These are phyloP conservation scores for Oryza nivara DNA, from an alignment of 176 grass and related monocot species.

Conservation along the genomic window DNA sequence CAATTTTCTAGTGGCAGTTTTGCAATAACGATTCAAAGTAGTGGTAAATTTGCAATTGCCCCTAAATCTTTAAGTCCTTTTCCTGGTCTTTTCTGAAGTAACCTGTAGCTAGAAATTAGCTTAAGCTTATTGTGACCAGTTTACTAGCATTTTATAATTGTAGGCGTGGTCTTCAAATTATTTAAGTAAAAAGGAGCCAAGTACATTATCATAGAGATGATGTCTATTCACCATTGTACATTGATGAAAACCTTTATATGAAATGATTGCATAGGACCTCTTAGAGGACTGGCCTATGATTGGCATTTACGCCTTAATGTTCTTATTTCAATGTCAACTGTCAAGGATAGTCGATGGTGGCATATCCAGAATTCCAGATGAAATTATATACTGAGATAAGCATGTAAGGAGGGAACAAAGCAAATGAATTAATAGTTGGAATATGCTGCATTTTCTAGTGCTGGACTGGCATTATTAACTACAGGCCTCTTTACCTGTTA, in stretches of 20 bases:
- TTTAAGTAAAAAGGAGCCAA: background rate
- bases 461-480: background rate
- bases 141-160: background rate
- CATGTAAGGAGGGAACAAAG: background rate
- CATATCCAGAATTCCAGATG: slow-evolving; percentile 12
- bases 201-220: background rate
- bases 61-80: background rate
- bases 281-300: background rate
- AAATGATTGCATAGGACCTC: slow-evolving; percentile 10
- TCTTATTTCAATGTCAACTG: slow-evolving; percentile 14
- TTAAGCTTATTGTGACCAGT: background rate
- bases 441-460: background rate
- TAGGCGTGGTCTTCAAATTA: background rate
- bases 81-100: slow-evolving; percentile 11
- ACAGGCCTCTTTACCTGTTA: background rate
- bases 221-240: background rate
- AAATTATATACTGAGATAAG: background rate
- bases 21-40: too few relatives aligned
- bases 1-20: too few relatives aligned
- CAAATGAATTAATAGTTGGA: background rate
- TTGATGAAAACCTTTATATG: background rate
- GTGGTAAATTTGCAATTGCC: too few relatives aligned
- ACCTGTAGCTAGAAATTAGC: background rate
- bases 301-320: background rate
- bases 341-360: background rate